Percentiles rank a stretch among this genome's conserved stretches.
Conservation (phyloP, 768 basidiomycete genomes). For the Mycena filopes region DNA sequence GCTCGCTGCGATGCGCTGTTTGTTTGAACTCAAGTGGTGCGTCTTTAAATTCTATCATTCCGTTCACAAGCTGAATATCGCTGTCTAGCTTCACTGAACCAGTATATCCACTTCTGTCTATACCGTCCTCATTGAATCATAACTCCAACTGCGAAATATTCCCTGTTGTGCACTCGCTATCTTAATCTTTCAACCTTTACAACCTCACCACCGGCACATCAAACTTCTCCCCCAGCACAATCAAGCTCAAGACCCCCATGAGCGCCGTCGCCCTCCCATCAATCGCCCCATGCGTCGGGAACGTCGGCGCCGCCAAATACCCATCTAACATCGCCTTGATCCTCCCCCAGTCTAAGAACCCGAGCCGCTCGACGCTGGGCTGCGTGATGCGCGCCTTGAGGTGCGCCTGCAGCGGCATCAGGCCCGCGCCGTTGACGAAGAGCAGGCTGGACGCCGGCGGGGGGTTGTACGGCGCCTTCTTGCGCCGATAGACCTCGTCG, state of each 20-base stretch:
- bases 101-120: too few species aligned
- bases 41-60: too few species aligned
- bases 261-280: conserved; percentile 10
- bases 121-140: too few species aligned
- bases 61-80: too few species aligned
- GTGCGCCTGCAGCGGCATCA: conserved; percentile 17
- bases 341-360: conserved; percentile 22
- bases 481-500: conserved; percentile 29
- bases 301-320: conserved; percentile 11
- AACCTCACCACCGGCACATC: background rate
- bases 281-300: conserved; percentile 7
- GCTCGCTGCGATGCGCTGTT: too few species aligned
- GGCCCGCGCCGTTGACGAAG: background rate
- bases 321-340: conserved; percentile 2
- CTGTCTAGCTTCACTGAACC: too few species aligned
- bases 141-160: too few species aligned
- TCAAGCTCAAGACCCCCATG: conserved; percentile 17
- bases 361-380: conserved; percentile 18
- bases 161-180: too few species aligned
- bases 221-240: conserved; percentile 25
- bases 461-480: conserved; percentile 27
- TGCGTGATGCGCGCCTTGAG: conserved; percentile 24
- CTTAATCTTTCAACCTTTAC: too few species aligned
- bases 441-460: conserved; percentile 1
- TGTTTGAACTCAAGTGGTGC: too few species aligned